These are phyloP conservation scores for Aspergillus melleus DNA, from an alignment of 2,329 filamentous ascomycete genomes.

Conservation along the genomic window DNA sequence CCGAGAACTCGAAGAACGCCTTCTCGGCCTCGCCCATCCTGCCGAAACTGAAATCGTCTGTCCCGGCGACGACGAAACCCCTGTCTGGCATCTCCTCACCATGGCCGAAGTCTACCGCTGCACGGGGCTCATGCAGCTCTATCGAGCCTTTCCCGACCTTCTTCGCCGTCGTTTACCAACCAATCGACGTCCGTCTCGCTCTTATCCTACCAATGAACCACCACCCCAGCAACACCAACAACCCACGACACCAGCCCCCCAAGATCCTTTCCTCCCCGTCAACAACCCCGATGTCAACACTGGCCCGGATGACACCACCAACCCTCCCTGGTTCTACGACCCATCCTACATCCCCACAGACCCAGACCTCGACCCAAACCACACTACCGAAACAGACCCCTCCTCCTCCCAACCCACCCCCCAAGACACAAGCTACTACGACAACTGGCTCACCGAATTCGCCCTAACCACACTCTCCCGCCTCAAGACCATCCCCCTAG, in stretches of 20 bases:
- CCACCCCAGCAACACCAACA: slow-evolving; percentile 6
- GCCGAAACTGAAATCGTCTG: slow-evolving; percentile 50
- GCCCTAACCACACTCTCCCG: slow-evolving; percentile 52
- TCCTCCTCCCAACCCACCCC: slow-evolving; percentile 28
- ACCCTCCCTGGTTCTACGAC: slow-evolving; percentile 18
- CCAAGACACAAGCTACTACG: slow-evolving; percentile 21
- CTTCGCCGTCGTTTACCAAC: slow-evolving; percentile 43
- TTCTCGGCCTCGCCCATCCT: slow-evolving; percentile 50
- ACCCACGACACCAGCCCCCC: slow-evolving; percentile 18
- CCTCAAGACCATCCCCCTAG: slow-evolving; percentile 51
- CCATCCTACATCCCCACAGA: slow-evolving; percentile 11
- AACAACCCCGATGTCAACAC: slow-evolving; percentile 18
- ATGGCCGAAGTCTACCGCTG: slow-evolving; percentile 56
- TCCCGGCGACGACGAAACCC: slow-evolving; percentile 54
- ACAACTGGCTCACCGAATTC: slow-evolving; percentile 51
- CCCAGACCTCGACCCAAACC: slow-evolving; percentile 1
- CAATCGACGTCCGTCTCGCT: too few relatives aligned
- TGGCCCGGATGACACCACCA: slow-evolving; percentile 2
- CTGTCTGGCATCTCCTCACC: slow-evolving; percentile 54
- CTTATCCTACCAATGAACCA: slow-evolving; percentile 11
- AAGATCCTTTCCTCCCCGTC: slow-evolving; percentile 24
- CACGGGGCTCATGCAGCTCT: slow-evolving; percentile 55
- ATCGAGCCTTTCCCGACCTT: slow-evolving; percentile 55
- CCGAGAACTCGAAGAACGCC: slow-evolving; percentile 47
- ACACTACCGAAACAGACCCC: not conserved